Base-by-base conservation (phyloP, 2,329 filamentous ascomycete genomes). In the Furcasterigmium sp. region DNA sequence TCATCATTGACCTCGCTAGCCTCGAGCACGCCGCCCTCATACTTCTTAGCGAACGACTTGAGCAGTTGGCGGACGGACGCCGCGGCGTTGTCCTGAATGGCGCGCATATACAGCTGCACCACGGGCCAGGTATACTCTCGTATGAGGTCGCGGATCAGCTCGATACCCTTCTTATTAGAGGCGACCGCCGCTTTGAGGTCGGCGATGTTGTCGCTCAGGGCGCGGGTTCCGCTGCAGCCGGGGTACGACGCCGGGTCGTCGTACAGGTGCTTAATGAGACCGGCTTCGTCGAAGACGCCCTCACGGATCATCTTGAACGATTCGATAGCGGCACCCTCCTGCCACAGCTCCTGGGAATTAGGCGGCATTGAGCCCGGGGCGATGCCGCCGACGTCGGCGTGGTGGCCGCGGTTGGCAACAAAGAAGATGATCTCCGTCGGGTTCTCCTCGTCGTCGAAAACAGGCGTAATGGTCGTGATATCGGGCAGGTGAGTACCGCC, bases 361-460 rank as follows among this genome's bases (percentile, higher is more conserved):
- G 87, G 84, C 2, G 88, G 88, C 88, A 93, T 93, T 2, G 82
- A 87, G 1, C 87, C 87, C 0, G 87, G 85, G 0, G 89, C 71
- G 37, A 91, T 90, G 8, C 87, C 88, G 9, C 88, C 88, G 48
- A 93, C 66, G 4, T 67, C 63, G 0, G 62, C 59, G 19, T 64
- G 60, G 30, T 62, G 59, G 0, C 59, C 59, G 1, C 59, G 55
- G n/a, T 56, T 57, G 2, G 59, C 59, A 0, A 60, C 59, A 8
- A 57, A 62, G 39, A 62, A 62, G 14, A 60, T 54, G 21, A 59
- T 53, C n/a, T 35, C 32, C 6, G 32, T 35, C n/a, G 32, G 32
- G 15, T 35, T 35, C 32, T 60, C 52, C 1, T 56, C 51, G 1
- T 46, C 45, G 17, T 61, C 58, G 1, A 62, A 62, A 1, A 68